Evolutionary conservation across 768 basidiomycete species (phyloP).

Genomic region (Chalciporus pseudorubinellus): DNA sequence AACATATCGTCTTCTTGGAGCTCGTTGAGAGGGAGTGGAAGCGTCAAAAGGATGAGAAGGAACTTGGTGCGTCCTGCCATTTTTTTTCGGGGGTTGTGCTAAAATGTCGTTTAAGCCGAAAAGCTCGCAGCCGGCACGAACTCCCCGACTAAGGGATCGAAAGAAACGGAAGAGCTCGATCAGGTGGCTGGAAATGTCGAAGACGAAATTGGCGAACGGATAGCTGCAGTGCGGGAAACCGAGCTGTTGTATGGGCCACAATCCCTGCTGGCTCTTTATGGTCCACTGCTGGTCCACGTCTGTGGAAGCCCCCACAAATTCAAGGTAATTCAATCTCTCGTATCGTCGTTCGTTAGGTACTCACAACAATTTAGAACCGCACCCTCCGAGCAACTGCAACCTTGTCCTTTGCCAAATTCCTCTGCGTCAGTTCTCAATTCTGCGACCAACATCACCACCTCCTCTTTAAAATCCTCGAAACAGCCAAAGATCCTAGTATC

Average conservation of each 20-base stretch:
- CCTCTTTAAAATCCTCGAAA: constrained; percentile 92
- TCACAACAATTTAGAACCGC: constrained; percentile 57
- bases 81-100: not conserved
- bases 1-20: constrained; percentile 95
- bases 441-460: constrained; percentile 88
- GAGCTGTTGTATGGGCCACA: constrained; percentile 84
- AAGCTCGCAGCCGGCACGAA: constrained; percentile 48
- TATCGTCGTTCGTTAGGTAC: not conserved
- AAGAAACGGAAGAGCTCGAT: constrained; percentile 84
- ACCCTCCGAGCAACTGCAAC: constrained; percentile 85
- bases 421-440: constrained; percentile 92
- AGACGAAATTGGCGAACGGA: constrained; percentile 95
- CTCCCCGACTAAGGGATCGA: constrained; percentile 42
- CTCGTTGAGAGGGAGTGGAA: constrained; percentile 96
- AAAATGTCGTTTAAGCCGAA: constrained; percentile 43
- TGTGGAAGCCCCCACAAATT: constrained; percentile 89
- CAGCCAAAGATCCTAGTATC: constrained; percentile 84
- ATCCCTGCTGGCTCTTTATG: constrained; percentile 81
- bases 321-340: constrained; percentile 53
- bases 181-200: constrained; percentile 97
- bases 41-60: constrained; percentile 88
- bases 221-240: constrained; percentile 77
- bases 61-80: constrained; percentile 52
- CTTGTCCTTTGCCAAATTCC: constrained; percentile 90
- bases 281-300: constrained; percentile 87